phyloP scores from a whole-genome alignment of 495 filamentous ascomycete genomes.

The Penicillium lagena region DNA sequence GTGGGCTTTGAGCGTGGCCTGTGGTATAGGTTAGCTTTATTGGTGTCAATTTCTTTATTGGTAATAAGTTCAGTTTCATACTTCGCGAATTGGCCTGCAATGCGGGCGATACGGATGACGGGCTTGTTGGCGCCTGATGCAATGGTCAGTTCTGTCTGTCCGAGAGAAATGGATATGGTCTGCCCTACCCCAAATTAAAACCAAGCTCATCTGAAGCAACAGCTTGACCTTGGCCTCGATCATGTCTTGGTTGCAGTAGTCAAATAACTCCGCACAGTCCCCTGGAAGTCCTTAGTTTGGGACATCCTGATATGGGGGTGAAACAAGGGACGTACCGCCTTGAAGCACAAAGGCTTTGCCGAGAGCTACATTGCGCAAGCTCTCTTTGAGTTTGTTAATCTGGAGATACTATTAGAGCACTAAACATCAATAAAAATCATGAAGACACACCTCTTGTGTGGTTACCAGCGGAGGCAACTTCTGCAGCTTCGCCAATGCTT shows the following conservation, averaged over 20 bases:
- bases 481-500: conserved; percentile 63
- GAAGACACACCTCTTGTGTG: conserved; percentile 54
- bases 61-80: conserved; percentile 5
- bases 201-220: conserved; percentile 89
- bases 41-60: no score
- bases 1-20: conserved; percentile 80
- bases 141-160: conserved; percentile 4
- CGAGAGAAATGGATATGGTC: not conserved
- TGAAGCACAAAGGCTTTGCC: conserved; percentile 94
- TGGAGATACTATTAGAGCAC: conserved; percentile 16
- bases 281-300: conserved; percentile 28
- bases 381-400: conserved; percentile 71
- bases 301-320: not conserved
- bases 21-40: no score
- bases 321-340: conserved; percentile 46
- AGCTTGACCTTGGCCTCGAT: conserved; percentile 97
- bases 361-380: conserved; percentile 75
- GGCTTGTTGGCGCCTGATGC: conserved; percentile 67
- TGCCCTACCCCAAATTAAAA: conserved; percentile 72
- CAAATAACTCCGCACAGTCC: conserved; percentile 95
- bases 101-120: conserved; percentile 88
- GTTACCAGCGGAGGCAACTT: conserved; percentile 86
- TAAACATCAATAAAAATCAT: not conserved
- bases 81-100: conserved; percentile 97
- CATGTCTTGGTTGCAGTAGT: conserved; percentile 84